A percentile compares a stretch with the other conserved stretches of the same genome.
Conservation (phyloP, 306 rosid genomes). For the Quercus gilva region DNA sequence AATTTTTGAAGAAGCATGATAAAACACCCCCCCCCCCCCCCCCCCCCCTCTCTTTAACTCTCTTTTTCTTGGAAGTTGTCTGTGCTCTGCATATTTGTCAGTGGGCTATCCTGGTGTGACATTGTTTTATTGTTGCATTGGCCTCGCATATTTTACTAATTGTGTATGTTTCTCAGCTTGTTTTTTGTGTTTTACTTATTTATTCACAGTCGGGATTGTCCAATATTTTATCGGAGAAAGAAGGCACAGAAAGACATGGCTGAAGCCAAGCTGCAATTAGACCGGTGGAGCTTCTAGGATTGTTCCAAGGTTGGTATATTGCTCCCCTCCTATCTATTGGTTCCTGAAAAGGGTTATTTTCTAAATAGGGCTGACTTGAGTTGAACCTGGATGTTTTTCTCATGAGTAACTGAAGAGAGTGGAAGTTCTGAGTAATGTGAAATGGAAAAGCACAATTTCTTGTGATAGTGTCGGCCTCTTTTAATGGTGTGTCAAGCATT, state of each 20-base stretch:
- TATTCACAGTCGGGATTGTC: constrained; percentile 88
- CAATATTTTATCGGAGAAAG: constrained; percentile 89
- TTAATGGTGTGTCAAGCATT: not conserved
- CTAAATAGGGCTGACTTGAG: not conserved
- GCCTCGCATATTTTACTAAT: not conserved
- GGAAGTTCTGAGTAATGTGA: not conserved
- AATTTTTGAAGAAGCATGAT: not conserved
- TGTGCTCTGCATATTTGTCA: not conserved
- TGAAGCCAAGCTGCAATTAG: constrained; percentile 82
- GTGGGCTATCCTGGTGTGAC: not conserved
- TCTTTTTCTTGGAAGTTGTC: not conserved
- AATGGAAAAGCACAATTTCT: not conserved
- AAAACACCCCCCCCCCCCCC: not conserved
- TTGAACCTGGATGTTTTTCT: not conserved
- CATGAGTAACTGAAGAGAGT: not conserved
- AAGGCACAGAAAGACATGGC: constrained; percentile 99
- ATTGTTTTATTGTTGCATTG: not conserved
- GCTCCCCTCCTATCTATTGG: not conserved
- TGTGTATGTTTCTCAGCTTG: not conserved
- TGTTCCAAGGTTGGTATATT: constrained; percentile 24
- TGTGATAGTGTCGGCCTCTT: not conserved
- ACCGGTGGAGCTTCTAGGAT: constrained; percentile 77
- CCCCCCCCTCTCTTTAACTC: not conserved
- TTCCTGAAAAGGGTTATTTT: constrained; percentile 2
- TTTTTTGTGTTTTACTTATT: constrained; percentile 2